Conservation (phyloP, 2,329 filamentous ascomycete genomes). For the Trichoderma simmonsii region DNA sequence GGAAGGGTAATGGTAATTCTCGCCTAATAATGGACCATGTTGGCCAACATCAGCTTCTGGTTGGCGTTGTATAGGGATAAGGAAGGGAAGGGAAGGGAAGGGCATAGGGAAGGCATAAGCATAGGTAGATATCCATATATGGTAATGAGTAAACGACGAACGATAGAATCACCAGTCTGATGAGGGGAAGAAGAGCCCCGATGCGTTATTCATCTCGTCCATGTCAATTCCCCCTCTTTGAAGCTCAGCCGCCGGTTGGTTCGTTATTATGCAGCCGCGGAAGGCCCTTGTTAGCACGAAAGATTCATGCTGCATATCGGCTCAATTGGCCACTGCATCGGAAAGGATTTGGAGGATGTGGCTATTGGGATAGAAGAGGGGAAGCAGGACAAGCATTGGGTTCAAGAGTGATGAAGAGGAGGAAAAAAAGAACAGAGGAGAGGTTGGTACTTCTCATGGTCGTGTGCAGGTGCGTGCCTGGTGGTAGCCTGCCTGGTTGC, state of each 20-base stretch:
- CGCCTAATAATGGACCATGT: constrained; percentile 12
- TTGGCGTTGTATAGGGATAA: neutral
- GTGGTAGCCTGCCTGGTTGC: neutral
- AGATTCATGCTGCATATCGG: neutral
- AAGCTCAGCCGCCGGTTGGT: constrained; percentile 1
- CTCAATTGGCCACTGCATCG: neutral
- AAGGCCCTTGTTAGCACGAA: constrained; percentile 2
- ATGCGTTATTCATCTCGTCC: neutral
- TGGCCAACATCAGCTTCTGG: constrained; percentile 12
- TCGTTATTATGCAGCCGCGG: constrained; percentile 1
- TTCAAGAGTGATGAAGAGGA: neutral
- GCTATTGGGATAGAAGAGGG: neutral
- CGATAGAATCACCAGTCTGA: neutral
- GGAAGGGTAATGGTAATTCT: neutral
- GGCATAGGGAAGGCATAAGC: neutral
- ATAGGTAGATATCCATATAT: constrained; percentile 8
- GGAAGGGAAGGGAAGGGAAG: neutral
- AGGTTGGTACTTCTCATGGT: neutral
- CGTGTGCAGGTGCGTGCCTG: constrained; percentile 1
- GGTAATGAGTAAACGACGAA: constrained; percentile 16
- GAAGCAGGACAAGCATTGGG: neutral
- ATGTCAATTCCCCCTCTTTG: neutral
- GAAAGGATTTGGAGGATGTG: neutral
- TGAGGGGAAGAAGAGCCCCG: neutral
- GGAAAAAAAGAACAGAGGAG: neutral